These are phyloP conservation scores for Purshia tridentata DNA, from an alignment of 306 rosid species.

Conservation along the genomic window DNA sequence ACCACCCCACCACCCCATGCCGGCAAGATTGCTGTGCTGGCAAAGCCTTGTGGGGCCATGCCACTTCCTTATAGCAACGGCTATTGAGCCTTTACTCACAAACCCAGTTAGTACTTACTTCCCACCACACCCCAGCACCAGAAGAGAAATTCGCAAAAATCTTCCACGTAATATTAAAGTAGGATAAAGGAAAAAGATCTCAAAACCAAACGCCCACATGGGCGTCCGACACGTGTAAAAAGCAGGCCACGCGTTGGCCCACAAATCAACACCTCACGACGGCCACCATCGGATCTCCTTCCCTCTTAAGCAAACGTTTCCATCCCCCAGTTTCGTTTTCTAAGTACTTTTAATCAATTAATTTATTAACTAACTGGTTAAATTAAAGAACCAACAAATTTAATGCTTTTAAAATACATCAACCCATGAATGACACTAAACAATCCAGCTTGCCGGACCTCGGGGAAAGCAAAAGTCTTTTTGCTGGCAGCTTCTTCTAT, in stretches of 20 bases:
- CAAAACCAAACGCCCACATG: neutral
- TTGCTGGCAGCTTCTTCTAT: neutral
- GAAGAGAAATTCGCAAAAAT: too few species aligned
- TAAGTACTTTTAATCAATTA: neutral
- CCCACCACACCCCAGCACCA: neutral
- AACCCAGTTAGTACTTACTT: too few species aligned
- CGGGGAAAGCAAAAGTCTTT: neutral
- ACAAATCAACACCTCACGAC: neutral
- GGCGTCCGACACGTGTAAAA: constrained; percentile 3
- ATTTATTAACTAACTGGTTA: neutral
- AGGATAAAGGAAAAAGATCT: neutral
- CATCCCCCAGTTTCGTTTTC: neutral
- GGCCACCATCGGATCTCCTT: neutral
- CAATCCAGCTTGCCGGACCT: constrained; percentile 21
- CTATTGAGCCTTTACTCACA: too few species aligned
- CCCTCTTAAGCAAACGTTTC: constrained; percentile 1
- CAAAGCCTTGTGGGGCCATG: neutral
- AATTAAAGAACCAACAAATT: neutral
- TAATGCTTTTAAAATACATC: neutral
- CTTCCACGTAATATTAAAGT: too few species aligned
- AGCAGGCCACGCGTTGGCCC: constrained; percentile 5
- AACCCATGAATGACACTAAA: neutral
- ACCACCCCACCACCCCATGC: neutral
- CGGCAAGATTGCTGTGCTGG: neutral
- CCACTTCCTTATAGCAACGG: neutral